Base-by-base conservation (phyloP, 441 rosid species). In the Corymbia calophylla region DNA sequence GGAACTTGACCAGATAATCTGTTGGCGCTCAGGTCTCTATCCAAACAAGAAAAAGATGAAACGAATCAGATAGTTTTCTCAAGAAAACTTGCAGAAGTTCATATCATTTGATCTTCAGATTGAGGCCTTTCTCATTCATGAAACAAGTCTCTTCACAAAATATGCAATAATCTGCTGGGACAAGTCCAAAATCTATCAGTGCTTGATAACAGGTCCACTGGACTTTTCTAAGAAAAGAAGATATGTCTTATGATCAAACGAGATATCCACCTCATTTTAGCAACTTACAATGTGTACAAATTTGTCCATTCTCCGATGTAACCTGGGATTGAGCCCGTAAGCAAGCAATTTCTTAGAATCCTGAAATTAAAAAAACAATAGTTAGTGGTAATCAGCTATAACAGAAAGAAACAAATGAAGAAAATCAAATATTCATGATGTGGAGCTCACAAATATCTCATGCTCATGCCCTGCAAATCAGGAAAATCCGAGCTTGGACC, bases 1-100 rank as follows among this genome's bases (percentile, higher is more conserved):
- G 97, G 97, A 89, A 96, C 90, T 89, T n/a, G 11, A 70, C 97
- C 98, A 2, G 92, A 93, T 93, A 97, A 91, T 90, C 87, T 91
- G 92, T 97, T 97, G 93, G 92, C 94, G 94, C 98, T 95, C 91
- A 97, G 90, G 91, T 97, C 99, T 89, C 99, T 97, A 88, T 90
- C 90, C 58, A 11, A 56, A 81, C 27, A 32, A 9, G 14, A 4
- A 51, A 32, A n/a, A 85, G n/a, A 53, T 31, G 5, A 53, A 21
- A 53, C 4, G 6, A 53, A 18, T 86, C 21, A 49, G 12, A 86
- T 49, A 29, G 19, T 49, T 18, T 55, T 53, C 44, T 85, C 10
- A 9, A 49, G 87, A 85, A 54, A 51, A 85, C 58, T 53, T 62
- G 23, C 87, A 44, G 58, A 27, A 51, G 58, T 29, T 48, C 31